Percentiles rank a stretch among this genome's conserved stretches.
These are phyloP conservation scores for Macroventuria anomochaeta DNA, from an alignment of 2,329 filamentous ascomycete genomes.

Conservation along the genomic window DNA sequence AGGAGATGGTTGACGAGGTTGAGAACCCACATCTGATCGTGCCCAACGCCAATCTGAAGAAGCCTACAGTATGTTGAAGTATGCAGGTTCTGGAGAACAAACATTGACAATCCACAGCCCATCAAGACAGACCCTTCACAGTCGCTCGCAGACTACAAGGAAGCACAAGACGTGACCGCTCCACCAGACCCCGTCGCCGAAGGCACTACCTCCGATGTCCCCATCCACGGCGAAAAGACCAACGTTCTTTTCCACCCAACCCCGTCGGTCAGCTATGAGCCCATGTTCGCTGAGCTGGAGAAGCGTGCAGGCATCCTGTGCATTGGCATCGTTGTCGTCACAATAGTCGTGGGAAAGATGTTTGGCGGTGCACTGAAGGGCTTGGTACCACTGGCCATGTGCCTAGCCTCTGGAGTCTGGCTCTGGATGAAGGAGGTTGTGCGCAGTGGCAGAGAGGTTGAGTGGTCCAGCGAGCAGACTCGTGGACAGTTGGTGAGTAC, in stretches of 20 bases:
- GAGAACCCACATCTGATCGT: conserved; percentile 79
- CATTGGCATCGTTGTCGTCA: conserved; percentile 71
- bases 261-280: conserved; percentile 85
- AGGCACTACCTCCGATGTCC: conserved; percentile 88
- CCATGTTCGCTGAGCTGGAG: conserved; percentile 81
- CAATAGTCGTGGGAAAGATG: conserved; percentile 77
- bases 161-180: conserved; percentile 86
- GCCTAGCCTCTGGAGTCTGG: conserved; percentile 78
- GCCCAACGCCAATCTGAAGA: conserved; percentile 87
- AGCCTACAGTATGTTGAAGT: conserved; percentile 62
- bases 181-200: conserved; percentile 85
- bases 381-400: conserved; percentile 74
- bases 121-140: conserved; percentile 75
- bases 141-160: conserved; percentile 78
- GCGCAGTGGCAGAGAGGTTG: conserved; percentile 77
- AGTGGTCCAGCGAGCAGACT: conserved; percentile 87
- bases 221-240: conserved; percentile 94
- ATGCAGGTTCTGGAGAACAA: not conserved
- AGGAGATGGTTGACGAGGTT: conserved; percentile 71
- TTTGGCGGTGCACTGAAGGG: conserved; percentile 81
- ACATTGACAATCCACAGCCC: conserved; percentile 52
- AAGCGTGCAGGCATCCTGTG: conserved; percentile 75
- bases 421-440: conserved; percentile 91
- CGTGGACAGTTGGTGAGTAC: conserved; percentile 74
- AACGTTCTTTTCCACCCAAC: conserved; percentile 96